A percentile compares a stretch with the other conserved stretches of the same genome.
phyloP scores from a whole-genome alignment of 768 basidiomycete genomes.

The Agaricus subrufescens region DNA sequence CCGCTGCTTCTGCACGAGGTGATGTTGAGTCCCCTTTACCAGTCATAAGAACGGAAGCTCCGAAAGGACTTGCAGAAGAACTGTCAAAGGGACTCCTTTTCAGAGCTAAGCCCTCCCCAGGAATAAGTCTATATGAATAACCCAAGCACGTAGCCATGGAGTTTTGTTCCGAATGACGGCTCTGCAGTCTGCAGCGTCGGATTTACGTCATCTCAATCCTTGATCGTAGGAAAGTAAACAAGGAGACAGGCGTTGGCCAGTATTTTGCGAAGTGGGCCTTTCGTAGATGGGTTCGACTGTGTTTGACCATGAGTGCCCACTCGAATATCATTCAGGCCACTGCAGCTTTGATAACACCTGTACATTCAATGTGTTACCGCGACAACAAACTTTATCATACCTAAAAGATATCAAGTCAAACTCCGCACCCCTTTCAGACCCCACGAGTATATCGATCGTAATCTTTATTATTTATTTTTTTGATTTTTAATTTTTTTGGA shows the following conservation, averaged over 20 bases:
- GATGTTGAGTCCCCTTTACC: neutral
- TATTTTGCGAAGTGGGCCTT: constrained; percentile 33
- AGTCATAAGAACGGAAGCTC: too few relatives aligned
- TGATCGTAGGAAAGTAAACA: neutral
- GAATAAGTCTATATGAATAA: constrained; percentile 20
- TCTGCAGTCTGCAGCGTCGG: constrained; percentile 39
- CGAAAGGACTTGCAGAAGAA: too few relatives aligned
- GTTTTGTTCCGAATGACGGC: constrained; percentile 35
- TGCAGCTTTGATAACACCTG: constrained; percentile 37
- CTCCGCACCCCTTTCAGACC: constrained; percentile 30
- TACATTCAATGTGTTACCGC: neutral
- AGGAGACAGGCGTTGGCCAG: constrained; percentile 27
- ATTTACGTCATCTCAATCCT: constrained; percentile 39
- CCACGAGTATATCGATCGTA: constrained; percentile 31
- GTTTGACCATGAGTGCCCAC: constrained; percentile 37
- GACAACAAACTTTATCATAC: constrained; percentile 16
- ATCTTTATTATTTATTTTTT: constrained; percentile 13
- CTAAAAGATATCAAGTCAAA: constrained; percentile 35
- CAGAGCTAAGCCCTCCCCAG: neutral
- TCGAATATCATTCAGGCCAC: constrained; percentile 35
- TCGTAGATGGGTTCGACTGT: constrained; percentile 35
- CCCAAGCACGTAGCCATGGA: constrained; percentile 34
- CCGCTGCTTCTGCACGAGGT: neutral
- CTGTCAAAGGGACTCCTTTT: neutral
- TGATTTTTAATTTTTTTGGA: too few relatives aligned